These are phyloP conservation scores for Penicillium concentricum DNA, from an alignment of 2,329 filamentous ascomycete species.

Conservation along the genomic window DNA sequence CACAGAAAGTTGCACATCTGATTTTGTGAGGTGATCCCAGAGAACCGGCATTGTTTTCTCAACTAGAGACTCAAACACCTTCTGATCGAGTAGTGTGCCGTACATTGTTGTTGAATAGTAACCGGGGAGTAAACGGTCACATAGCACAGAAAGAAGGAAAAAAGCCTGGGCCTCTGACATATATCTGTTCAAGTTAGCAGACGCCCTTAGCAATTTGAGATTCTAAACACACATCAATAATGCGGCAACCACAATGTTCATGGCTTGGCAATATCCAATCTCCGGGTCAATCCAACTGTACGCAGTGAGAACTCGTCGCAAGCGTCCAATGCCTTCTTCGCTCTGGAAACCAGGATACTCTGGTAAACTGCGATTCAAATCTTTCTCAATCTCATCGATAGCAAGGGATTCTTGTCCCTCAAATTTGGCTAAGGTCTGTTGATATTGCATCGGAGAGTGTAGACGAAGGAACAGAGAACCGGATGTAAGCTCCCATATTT, in stretches of 20 bases:
- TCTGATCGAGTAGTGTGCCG: conserved; percentile 91
- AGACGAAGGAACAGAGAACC: conserved; percentile 86
- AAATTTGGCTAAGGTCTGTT: conserved; percentile 79
- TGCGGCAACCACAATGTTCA: conserved; percentile 99
- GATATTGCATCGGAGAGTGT: conserved; percentile 78
- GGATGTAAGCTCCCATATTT: conserved; percentile 93
- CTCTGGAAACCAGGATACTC: conserved; percentile 98
- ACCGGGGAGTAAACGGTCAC: conserved; percentile 87
- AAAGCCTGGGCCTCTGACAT: conserved; percentile 97
- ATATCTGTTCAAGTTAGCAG: conserved; percentile 58
- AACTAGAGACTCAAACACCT: conserved; percentile 96
- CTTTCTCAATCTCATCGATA: conserved; percentile 98
- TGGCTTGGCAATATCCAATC: conserved; percentile 97
- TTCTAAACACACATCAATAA: conserved; percentile 68
- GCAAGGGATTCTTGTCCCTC: conserved; percentile 85
- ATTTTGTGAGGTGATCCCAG: conserved; percentile 97
- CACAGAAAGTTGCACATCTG: conserved; percentile 93
- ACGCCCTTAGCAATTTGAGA: not conserved
- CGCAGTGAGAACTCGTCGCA: conserved; percentile 87
- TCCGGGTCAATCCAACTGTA: conserved; percentile 97
- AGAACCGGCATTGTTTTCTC: conserved; percentile 98
- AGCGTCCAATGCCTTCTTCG: conserved; percentile 85
- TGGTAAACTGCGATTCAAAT: conserved; percentile 90
- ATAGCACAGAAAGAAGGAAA: conserved; percentile 85
- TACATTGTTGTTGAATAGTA: conserved; percentile 99